Base-by-base conservation (phyloP, 306 rosid species). In the Erythrophleum fordii region DNA sequence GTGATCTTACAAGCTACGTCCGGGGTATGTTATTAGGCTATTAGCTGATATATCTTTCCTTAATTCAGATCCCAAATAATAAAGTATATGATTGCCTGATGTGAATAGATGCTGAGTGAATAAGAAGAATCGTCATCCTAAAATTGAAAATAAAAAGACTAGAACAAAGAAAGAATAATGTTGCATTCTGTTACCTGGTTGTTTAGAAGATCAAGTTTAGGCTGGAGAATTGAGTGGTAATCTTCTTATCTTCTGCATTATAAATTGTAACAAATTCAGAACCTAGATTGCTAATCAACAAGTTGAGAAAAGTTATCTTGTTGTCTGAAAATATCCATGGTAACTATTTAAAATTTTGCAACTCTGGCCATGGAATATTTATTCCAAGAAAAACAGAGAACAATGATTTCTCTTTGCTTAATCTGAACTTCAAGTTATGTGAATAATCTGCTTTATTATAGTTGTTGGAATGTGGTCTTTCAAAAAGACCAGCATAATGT, bases 1-100 rank as follows among this genome's bases (percentile, higher is more conserved):
- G 79, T 80, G 89, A 71, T 69, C 82, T 95, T 77, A 93, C 99
- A 22, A 78, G 87, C 51, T 13, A 73, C 10, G 92, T 93, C 75
- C 80, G 86, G 82, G 97, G 99, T 93, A 95, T 69, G 90, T 5
- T 71, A 53, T 81, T 56, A n/a, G 77, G 90, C 4, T 71, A 53
- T 81, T 56, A n/a, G 77, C 58, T 75, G 45, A 35, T 65, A 52
- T 69, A 49, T 73, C 34, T 58, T 25, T 58, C 3, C 65, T 5
- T 39, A 5, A 25, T 25, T 58, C 34, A 25, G 65, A 69, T 56
- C 18, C 62, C 31, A 26, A 2, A 80, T 81, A 52, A 22, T 52
- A 3, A 55, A 56, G 4, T 51, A 11, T 45, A 22, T 53, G 55
- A 44, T 73, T 67, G 22, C 55, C 44, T 22, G 53, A 62, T 31